These are phyloP conservation scores for Blastocystis sp. DNA, from an alignment of 352 stramenopile genomes.

Conservation along the genomic window DNA sequence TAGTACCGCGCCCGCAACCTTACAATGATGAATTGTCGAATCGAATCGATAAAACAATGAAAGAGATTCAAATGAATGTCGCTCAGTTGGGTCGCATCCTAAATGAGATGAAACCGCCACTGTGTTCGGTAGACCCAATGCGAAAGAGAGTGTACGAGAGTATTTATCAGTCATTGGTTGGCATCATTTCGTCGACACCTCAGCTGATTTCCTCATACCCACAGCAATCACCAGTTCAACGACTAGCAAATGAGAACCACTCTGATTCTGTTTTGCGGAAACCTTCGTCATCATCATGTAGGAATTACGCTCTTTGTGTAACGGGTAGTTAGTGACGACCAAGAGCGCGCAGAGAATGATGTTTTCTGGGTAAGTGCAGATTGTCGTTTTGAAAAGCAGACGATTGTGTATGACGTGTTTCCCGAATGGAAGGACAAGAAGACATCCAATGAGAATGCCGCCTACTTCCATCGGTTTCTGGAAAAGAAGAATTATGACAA, in stretches of 20 bases:
- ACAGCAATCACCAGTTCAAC: neutral
- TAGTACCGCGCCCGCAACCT: neutral
- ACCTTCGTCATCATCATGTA: neutral
- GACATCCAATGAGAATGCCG: neutral
- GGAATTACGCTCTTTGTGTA: neutral
- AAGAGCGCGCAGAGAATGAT: slow-evolving; percentile 21
- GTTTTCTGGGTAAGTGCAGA: neutral
- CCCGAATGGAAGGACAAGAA: slow-evolving; percentile 37
- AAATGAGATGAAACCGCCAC: neutral
- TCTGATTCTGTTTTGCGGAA: too few relatives aligned
- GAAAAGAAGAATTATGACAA: slow-evolving; percentile 31
- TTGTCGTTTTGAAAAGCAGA: neutral
- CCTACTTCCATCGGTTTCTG: neutral
- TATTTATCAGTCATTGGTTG: neutral
- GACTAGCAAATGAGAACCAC: too few relatives aligned
- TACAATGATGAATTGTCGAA: neutral
- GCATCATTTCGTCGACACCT: neutral
- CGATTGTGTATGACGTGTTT: slow-evolving; percentile 13
- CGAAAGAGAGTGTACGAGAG: neutral
- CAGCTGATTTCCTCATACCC: neutral
- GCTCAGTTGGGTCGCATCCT: neutral
- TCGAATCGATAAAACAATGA: neutral
- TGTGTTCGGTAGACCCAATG: neutral
- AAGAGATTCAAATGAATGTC: neutral
- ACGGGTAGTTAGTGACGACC: neutral